These are phyloP conservation scores for Firmiana major DNA, from an alignment of 345 rosid species.

Conservation along the genomic window DNA sequence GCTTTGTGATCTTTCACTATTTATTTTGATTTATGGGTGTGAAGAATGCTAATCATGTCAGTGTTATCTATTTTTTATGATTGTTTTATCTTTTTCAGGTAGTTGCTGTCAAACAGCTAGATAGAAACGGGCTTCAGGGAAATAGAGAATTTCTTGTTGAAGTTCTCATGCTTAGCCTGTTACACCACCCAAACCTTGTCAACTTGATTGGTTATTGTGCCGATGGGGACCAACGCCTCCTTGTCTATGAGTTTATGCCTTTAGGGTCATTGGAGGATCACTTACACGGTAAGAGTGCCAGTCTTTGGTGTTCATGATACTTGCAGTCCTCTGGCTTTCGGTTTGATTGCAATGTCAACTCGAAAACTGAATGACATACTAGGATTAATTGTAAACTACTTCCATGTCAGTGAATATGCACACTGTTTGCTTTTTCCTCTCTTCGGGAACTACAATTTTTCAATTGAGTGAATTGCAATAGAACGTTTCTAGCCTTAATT, in stretches of 20 bases:
- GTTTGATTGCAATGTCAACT: not conserved
- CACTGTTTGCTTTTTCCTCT: not conserved
- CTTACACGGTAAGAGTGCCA: slow-evolving; percentile 67
- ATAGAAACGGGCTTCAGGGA: slow-evolving; percentile 94
- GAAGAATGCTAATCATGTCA: not conserved
- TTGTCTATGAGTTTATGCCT: slow-evolving; percentile 95
- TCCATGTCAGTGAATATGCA: not conserved
- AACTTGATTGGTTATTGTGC: slow-evolving; percentile 97
- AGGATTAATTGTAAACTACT: not conserved
- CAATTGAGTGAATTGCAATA: not conserved
- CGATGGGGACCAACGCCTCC: slow-evolving; percentile 96
- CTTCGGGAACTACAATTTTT: not conserved
- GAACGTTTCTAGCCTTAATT: not conserved
- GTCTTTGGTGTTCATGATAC: not conserved
- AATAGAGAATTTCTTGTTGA: slow-evolving; percentile 97
- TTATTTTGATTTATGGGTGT: not conserved
- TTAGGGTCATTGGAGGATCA: slow-evolving; percentile 95
- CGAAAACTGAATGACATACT: not conserved
- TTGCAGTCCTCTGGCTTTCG: not conserved
- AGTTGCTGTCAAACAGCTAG: slow-evolving; percentile 94
- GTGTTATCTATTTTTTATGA: slow-evolving; percentile 1
- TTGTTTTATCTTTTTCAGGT: slow-evolving; percentile 45
- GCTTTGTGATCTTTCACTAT: not conserved
- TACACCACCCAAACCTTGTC: slow-evolving; percentile 92
- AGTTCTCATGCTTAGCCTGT: slow-evolving; percentile 95